Evolutionary conservation across 192 early-diverging fungal genomes (phyloP), one percentile per base, ranked within the genome.

Genomic region (Spizellomyces sp.): DNA sequence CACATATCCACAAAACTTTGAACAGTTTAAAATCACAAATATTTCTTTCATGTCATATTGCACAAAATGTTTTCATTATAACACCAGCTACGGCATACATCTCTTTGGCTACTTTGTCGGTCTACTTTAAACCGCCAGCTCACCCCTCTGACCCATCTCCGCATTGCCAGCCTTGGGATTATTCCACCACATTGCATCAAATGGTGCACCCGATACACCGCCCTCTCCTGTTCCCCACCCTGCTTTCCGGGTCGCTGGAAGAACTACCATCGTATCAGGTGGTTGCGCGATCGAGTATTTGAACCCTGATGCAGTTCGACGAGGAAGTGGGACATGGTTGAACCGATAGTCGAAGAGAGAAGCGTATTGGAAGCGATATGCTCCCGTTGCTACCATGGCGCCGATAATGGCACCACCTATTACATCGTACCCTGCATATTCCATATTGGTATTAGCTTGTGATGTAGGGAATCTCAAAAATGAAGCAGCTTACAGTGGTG

Each of bases 361-460:
- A 5, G 70, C 70, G 59, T 71, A 71, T 47, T 62, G 48, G 21
- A 71, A 52, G 22, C 70, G 70, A 54, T 64, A 71, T 5, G 70
- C 45, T 10, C 36, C 60, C 5, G 47, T 43, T 7, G 70, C 70
- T 2, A 71, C 41, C 48, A 64, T 14, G 44, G 62, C 3, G 12
- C 70, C 70, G 42, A 71, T 71, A 54, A 71, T 71, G 12, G 61
- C 60, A 14, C 70, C 70, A 22, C 42, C 60, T 6, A 71, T 9
- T 4, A 43, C 19, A 52, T 71, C 70, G 70, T 71, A 71, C 62
- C 50, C 50, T 54, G 12, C 4, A 19, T n/a, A n/a, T 54, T n/a
- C 4, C 2, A 54, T 19, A 52, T 54, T 54, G 12, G 21, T 3
- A 41, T 61, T 12, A 22, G 19, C 21, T 15, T 2, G 54, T 15